Evolutionary conservation across 1,139 yeast species (phyloP).

Genomic region (Lodderomyces metapsilosis): DNA sequence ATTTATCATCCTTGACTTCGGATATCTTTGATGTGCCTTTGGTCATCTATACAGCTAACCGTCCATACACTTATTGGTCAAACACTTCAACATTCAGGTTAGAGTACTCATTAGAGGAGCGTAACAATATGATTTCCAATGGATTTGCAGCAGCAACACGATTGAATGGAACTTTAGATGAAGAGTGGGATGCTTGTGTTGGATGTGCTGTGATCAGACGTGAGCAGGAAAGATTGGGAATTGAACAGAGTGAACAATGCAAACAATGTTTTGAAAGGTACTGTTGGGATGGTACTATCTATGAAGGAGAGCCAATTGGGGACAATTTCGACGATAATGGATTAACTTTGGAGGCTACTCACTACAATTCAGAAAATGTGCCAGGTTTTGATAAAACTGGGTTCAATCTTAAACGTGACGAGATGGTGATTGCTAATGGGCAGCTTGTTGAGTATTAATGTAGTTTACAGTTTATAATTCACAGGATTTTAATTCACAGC

Average conservation of each 20-base stretch:
- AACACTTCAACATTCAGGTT: slow-evolving; percentile 73
- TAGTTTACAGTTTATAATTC: not conserved
- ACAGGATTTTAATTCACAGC: too few relatives aligned
- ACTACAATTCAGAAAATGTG: slow-evolving; percentile 11
- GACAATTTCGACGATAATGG: slow-evolving; percentile 46
- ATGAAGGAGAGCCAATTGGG: slow-evolving; percentile 40
- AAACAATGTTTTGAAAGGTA: slow-evolving; percentile 64
- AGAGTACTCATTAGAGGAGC: slow-evolving; percentile 58
- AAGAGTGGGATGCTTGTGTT: slow-evolving; percentile 73
- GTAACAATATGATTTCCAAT: slow-evolving; percentile 61
- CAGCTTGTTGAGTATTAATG: too few relatives aligned
- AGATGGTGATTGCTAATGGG: not conserved
- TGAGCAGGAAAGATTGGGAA: slow-evolving; percentile 69
- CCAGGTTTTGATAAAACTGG: slow-evolving; percentile 13
- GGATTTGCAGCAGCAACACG: slow-evolving; percentile 80
- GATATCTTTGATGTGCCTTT: slow-evolving; percentile 60
- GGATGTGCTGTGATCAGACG: slow-evolving; percentile 88
- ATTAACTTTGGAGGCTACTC: slow-evolving; percentile 8
- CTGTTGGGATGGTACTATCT: slow-evolving; percentile 72
- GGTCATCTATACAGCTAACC: slow-evolving; percentile 75
- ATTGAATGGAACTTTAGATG: slow-evolving; percentile 68
- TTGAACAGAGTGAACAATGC: slow-evolving; percentile 69
- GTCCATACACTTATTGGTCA: slow-evolving; percentile 63
- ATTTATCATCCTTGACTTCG: slow-evolving; percentile 49
- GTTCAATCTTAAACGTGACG: slow-evolving; percentile 2